Conservation (phyloP, 2,329 filamentous ascomycete species). For the Beauveria caledonica region DNA sequence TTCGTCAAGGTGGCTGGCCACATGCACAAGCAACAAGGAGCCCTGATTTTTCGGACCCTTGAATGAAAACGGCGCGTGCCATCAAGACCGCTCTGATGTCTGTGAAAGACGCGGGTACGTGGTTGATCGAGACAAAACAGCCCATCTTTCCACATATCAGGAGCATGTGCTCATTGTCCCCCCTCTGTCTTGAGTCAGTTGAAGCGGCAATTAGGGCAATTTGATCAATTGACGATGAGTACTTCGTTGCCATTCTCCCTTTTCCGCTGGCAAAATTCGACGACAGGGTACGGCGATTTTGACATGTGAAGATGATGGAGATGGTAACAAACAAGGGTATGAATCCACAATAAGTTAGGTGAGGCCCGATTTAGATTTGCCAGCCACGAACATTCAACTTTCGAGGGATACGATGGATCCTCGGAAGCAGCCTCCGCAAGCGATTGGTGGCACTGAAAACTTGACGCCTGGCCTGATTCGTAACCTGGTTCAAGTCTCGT, state of each 20-base stretch:
- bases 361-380: constrained; percentile 10
- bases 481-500: background rate
- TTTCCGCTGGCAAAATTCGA: background rate
- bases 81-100: background rate
- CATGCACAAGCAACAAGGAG: background rate
- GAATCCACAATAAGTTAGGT: constrained; percentile 2
- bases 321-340: background rate
- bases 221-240: background rate
- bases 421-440: constrained; percentile 4
- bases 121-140: background rate
- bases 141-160: background rate
- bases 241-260: background rate
- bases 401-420: constrained; percentile 3
- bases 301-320: constrained; percentile 9
- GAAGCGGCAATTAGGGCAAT: background rate
- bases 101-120: background rate
- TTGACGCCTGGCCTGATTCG: constrained; percentile 5
- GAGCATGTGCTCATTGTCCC: background rate
- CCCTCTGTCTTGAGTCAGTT: background rate
- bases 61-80: background rate
- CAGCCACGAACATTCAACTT: background rate
- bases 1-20: background rate
- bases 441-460: background rate
- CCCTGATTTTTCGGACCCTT: background rate
- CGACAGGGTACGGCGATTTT: background rate